Conservation (phyloP, 768 basidiomycete genomes). For the Agaricus blazei region DNA sequence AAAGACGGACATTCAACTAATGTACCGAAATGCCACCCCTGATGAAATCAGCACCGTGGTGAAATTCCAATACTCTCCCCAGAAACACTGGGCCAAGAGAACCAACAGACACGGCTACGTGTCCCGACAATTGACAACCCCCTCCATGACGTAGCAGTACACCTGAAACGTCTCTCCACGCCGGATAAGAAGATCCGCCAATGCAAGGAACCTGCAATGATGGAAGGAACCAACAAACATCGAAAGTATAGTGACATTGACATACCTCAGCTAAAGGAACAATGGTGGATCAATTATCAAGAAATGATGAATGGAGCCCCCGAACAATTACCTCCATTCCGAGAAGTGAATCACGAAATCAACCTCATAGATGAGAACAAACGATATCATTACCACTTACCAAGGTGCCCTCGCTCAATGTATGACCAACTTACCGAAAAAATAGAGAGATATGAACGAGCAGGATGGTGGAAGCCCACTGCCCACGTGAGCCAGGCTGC, state of each 20-base stretch:
- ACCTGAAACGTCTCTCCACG: too few species aligned
- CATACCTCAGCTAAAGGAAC: neutral
- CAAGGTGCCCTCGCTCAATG: constrained; percentile 4
- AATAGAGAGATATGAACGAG: constrained; percentile 13
- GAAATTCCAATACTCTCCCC: too few species aligned
- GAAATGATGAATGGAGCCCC: constrained; percentile 20
- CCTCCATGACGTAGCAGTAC: too few species aligned
- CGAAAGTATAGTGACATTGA: neutral
- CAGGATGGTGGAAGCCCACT: constrained; percentile 29
- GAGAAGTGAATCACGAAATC: constrained; percentile 35
- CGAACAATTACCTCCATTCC: constrained; percentile 23
- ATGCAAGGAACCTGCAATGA: too few species aligned
- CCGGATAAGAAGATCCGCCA: neutral
- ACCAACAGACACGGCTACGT: too few species aligned
- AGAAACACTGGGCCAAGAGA: too few species aligned
- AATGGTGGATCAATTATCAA: constrained; percentile 17
- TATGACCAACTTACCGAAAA: neutral
- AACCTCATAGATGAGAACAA: constrained; percentile 25
- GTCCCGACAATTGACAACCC: too few species aligned
- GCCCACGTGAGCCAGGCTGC: constrained; percentile 18
- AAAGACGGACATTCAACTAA: neutral
- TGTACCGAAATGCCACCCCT: neutral
- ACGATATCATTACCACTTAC: constrained; percentile 24
- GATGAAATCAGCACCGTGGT: neutral
- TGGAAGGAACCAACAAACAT: neutral